A percentile compares a stretch with the other conserved stretches of the same genome.
These are phyloP conservation scores for Cryoendolithus antarcticus DNA, from an alignment of 2,329 filamentous ascomycete species.

Conservation along the genomic window DNA sequence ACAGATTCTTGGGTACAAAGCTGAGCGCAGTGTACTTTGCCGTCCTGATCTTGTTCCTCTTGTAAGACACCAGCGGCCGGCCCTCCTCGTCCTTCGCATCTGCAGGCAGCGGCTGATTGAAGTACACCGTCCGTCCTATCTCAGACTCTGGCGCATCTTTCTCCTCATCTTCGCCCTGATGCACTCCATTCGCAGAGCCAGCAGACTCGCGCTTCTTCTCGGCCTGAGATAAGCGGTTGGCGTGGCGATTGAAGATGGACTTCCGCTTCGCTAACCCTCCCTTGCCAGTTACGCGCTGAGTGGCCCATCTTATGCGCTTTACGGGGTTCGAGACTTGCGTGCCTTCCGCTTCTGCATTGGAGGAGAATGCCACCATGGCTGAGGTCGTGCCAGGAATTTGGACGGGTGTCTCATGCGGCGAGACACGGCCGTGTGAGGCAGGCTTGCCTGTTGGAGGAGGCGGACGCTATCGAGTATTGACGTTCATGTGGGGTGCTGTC, in stretches of 20 bases:
- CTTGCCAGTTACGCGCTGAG: constrained; percentile 68
- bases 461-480: constrained; percentile 1
- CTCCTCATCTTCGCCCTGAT: constrained; percentile 23
- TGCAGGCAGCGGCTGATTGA: constrained; percentile 70
- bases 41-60: constrained; percentile 93
- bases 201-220: constrained; percentile 29
- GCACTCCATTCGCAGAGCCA: constrained; percentile 18
- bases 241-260: constrained; percentile 60
- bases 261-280: constrained; percentile 68
- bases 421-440: constrained; percentile 6
- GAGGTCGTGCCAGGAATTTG: not conserved
- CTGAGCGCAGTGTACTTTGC: constrained; percentile 94
- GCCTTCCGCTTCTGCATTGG: no score
- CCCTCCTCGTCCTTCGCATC: constrained; percentile 72
- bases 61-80: constrained; percentile 54
- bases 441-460: not conserved
- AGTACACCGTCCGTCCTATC: constrained; percentile 55
- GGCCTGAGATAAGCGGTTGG: constrained; percentile 14
- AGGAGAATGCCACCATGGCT: no score
- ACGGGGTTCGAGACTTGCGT: constrained; percentile 30
- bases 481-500: constrained; percentile 1
- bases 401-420: constrained; percentile 9
- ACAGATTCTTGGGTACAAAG: constrained; percentile 93
- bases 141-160: constrained; percentile 26
- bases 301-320: constrained; percentile 88